Percentiles rank a stretch among this genome's conserved stretches.
Conservation (phyloP, 169 alveolate species). For the Plasmodium cynomolgi region DNA sequence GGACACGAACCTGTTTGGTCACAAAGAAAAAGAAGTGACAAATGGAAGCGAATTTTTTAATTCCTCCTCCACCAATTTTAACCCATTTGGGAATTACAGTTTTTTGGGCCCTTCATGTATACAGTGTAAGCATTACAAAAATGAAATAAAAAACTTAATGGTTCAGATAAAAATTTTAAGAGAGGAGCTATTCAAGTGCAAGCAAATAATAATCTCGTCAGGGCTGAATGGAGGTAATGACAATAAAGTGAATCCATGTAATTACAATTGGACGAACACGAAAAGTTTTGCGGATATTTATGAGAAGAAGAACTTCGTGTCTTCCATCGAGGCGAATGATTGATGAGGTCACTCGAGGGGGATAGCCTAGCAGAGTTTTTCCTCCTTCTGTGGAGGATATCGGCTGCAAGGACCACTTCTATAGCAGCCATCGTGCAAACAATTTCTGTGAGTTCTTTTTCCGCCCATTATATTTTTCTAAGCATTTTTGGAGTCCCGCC, state of each 20-base stretch:
- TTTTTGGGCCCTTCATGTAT: slow-evolving; percentile 38
- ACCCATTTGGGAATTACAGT: slow-evolving; percentile 53
- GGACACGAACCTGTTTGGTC: slow-evolving; percentile 2
- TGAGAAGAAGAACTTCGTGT: slow-evolving; percentile 26
- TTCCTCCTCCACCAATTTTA: slow-evolving; percentile 22
- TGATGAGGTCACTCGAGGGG: not conserved
- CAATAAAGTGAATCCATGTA: slow-evolving; percentile 4
- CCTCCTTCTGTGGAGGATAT: not conserved
- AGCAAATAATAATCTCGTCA: slow-evolving; percentile 29
- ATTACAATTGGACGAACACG: slow-evolving; percentile 32
- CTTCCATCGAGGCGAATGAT: slow-evolving; percentile 52
- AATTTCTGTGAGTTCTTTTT: too few species aligned
- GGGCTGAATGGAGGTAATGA: slow-evolving; percentile 29
- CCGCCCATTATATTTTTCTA: not conserved
- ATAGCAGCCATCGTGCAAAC: not conserved
- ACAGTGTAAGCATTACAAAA: slow-evolving; percentile 69
- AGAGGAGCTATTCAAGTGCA: slow-evolving; percentile 38
- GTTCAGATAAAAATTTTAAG: slow-evolving; percentile 29
- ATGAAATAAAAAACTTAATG: slow-evolving; percentile 55
- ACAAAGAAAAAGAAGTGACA: slow-evolving; percentile 16
- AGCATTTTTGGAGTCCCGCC: not conserved
- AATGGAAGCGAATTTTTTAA: slow-evolving; percentile 25
- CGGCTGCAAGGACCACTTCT: not conserved
- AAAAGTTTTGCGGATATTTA: not conserved
- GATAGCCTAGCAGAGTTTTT: not conserved